Conservation (phyloP, 169 alveolate genomes). For the Eimeria acervulina region DNA sequence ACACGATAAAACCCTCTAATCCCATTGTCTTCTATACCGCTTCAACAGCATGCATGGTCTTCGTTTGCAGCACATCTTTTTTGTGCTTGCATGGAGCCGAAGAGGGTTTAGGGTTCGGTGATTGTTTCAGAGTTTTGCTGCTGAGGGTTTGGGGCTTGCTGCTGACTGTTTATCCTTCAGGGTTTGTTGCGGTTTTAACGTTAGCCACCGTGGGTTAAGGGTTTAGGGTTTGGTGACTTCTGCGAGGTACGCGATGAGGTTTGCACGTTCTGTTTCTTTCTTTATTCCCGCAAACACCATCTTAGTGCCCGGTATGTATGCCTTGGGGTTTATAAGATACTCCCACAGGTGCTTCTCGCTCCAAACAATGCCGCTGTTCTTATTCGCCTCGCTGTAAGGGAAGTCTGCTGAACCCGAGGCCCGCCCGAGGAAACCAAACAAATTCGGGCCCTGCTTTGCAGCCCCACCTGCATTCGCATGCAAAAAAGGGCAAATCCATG, state of each 20-base stretch:
- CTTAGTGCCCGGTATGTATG: slow-evolving; percentile 97
- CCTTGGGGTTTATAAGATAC: slow-evolving; percentile 95
- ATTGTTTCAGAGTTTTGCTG: no score
- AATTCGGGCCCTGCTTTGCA: slow-evolving; percentile 94
- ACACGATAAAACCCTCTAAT: no score
- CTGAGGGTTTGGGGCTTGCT: no score
- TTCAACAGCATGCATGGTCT: no score
- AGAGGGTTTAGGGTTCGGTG: neutral
- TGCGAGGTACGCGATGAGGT: slow-evolving; percentile 95
- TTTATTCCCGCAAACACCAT: slow-evolving; percentile 98
- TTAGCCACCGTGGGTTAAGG: neutral
- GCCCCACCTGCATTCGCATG: slow-evolving; percentile 92
- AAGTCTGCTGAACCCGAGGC: slow-evolving; percentile 92
- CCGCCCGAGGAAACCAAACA: slow-evolving; percentile 94
- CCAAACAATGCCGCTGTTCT: slow-evolving; percentile 95
- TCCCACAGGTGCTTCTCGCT: slow-evolving; percentile 94
- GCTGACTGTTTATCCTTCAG: no score
- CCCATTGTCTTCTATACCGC: no score
- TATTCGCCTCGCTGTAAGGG: slow-evolving; percentile 95
- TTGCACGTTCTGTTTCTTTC: slow-evolving; percentile 97
- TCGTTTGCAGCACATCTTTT: no score
- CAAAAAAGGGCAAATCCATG: neutral
- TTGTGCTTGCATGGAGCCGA: neutral
- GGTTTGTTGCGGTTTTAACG: no score
- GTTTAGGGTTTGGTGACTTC: slow-evolving; percentile 69